Percentiles rank a stretch among this genome's conserved stretches.
Conservation (phyloP, 176 grass and related monocot species). For the Musa beccarii region DNA sequence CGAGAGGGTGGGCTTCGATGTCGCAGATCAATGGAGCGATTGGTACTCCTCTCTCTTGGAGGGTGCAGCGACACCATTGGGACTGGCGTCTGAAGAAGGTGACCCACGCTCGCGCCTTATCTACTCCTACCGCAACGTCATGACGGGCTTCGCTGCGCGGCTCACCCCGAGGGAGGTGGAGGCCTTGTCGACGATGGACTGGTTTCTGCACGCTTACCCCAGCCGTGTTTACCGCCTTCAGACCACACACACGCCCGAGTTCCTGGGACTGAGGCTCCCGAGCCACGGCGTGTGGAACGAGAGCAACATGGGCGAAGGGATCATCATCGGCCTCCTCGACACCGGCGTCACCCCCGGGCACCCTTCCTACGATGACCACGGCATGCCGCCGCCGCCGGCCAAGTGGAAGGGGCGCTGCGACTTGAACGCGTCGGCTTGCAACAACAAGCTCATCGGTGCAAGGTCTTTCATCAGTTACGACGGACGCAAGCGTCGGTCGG, state of each 20-base stretch:
- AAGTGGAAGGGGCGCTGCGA: background rate
- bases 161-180: background rate
- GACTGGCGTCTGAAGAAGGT: background rate
- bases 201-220: background rate
- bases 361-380: slow-evolving; percentile 5
- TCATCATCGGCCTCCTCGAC: slow-evolving; percentile 22
- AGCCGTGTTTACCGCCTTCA: background rate
- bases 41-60: background rate
- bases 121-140: background rate
- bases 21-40: background rate
- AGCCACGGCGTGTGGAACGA: background rate
- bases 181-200: background rate
- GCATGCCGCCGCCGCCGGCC: slow-evolving; percentile 21
- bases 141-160: background rate
- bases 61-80: background rate
- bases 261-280: background rate
- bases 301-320: slow-evolving; percentile 9
- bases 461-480: background rate
- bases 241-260: background rate
- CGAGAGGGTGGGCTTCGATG: background rate
- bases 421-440: background rate
- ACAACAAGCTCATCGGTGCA: background rate
- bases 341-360: background rate
- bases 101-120: background rate
- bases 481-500: no score